Evolutionary conservation across 2,329 filamentous ascomycete genomes (phyloP).

Genomic region (Aspergillus novofumigatus): DNA sequence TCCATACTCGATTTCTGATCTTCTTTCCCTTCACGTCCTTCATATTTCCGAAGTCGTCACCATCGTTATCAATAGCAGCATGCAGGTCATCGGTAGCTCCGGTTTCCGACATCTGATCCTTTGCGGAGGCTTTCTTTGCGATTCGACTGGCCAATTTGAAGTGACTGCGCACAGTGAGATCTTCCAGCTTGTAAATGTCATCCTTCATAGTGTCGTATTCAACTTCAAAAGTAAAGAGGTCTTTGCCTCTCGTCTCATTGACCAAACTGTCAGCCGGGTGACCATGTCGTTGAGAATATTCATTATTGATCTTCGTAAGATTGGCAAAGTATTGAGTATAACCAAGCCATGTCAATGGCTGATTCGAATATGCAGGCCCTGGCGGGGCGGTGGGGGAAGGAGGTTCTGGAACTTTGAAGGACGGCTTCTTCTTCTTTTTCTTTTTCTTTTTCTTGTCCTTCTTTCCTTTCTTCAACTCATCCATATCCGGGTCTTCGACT

Average conservation of each 20-base stretch:
- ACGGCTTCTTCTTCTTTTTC: conserved; percentile 51
- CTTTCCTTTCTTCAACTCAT: conserved; percentile 21
- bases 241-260: conserved; percentile 52
- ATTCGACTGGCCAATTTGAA: conserved; percentile 77
- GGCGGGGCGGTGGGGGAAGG: conserved; percentile 70
- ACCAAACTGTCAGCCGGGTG: conserved; percentile 28
- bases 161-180: conserved; percentile 80
- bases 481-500: conserved; percentile 5
- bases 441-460: conserved; percentile 43
- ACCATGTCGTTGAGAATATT: conserved; percentile 41
- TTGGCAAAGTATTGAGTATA: conserved; percentile 95
- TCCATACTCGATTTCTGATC: conserved; percentile 63
- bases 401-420: conserved; percentile 63
- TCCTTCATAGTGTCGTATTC: conserved; percentile 85
- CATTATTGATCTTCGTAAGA: conserved; percentile 82
- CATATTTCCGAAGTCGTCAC: conserved; percentile 21
- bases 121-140: conserved; percentile 44
- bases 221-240: conserved; percentile 69
- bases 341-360: conserved; percentile 71
- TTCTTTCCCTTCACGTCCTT: conserved; percentile 39
- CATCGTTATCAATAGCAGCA: background rate
- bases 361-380: conserved; percentile 84
- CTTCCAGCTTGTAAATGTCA: conserved; percentile 66
- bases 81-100: conserved; percentile 10
- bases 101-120: conserved; percentile 22